Base-by-base conservation (phyloP, 352 stramenopile species). In the Pythium volutum region DNA sequence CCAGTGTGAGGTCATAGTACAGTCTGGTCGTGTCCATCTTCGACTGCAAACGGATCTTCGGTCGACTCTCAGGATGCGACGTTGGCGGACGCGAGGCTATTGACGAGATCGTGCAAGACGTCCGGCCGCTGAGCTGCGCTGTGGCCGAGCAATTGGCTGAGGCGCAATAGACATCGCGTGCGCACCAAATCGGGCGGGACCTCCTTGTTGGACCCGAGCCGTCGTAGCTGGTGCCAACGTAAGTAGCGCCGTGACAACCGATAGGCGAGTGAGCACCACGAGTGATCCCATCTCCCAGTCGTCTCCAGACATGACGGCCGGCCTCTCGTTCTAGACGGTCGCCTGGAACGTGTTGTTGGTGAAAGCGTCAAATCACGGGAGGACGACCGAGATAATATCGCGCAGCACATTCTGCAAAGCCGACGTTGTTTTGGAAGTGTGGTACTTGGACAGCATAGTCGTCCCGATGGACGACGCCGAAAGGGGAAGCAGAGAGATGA, bases 251-350 rank as follows among this genome's bases (percentile, higher is more conserved):
- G 84, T 59, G 4, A 79, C 79, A 29, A 91, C 73, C 20, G 76
- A 89, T 41, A 89, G 81, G 25, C 76, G 74, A 15, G 81, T 79
- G 2, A 89, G 62, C 11, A 73, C 73, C n/a, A 88, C 74, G 14
- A 88, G 82, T 12, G 81, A 91, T 64, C 88, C 77, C 0, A 86
- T 75, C 39, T 89, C 85, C 74, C 74, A 88, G 29, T 85, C 77
- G 0, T 76, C 76, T 18, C 55, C 69, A 48, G 15, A 77, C 75
- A 70, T 86, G 25, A 71, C 42, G 2, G 51, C 74, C 0, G 75
- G 63, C 16, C 89, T 73, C 53, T 88, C 79, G n/a, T 77, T 76
- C 31, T 88, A 69, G 18, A 89, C 73, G 25, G 80, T 80, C 15
- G 76, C 75, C 52, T 84, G 79, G 46, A 89, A 88, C 33, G 63